Conservation (phyloP, 2,329 filamentous ascomycete species). For the Aspergillus eucalypticola region DNA sequence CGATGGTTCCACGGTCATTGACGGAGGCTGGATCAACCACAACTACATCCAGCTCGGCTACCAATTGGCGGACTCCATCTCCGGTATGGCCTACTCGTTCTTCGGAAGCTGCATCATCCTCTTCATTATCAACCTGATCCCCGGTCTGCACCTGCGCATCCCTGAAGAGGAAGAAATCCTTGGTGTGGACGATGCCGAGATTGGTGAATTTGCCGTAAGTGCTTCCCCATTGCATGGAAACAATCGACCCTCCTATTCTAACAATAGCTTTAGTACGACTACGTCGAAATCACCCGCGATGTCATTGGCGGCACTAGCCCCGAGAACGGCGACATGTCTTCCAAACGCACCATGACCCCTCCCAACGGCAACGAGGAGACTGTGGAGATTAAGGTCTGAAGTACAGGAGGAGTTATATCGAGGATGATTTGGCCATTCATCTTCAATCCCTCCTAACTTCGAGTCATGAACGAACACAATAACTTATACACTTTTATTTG, state of each 20-base stretch:
- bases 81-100: slow-evolving; percentile 78
- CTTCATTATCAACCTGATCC: slow-evolving; percentile 75
- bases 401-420: background rate
- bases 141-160: slow-evolving; percentile 72
- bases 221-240: background rate
- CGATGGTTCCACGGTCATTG: slow-evolving; percentile 67
- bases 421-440: background rate
- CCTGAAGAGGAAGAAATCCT: slow-evolving; percentile 76
- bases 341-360: slow-evolving; percentile 34
- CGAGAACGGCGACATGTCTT: slow-evolving; percentile 28
- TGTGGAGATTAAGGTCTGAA: slow-evolving; percentile 29
- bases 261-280: slow-evolving; percentile 65
- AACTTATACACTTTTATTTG: background rate
- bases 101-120: slow-evolving; percentile 74
- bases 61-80: slow-evolving; percentile 78
- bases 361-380: slow-evolving; percentile 19
- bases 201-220: slow-evolving; percentile 82
- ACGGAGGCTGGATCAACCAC: slow-evolving; percentile 78
- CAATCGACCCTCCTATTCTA: background rate
- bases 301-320: slow-evolving; percentile 47
- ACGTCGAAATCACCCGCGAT: slow-evolving; percentile 78
- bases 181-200: slow-evolving; percentile 85
- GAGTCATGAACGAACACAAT: background rate
- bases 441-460: background rate
- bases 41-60: slow-evolving; percentile 82